phyloP scores from a whole-genome alignment of 2,329 filamentous ascomycete genomes.

The Penicillium frequentans region DNA sequence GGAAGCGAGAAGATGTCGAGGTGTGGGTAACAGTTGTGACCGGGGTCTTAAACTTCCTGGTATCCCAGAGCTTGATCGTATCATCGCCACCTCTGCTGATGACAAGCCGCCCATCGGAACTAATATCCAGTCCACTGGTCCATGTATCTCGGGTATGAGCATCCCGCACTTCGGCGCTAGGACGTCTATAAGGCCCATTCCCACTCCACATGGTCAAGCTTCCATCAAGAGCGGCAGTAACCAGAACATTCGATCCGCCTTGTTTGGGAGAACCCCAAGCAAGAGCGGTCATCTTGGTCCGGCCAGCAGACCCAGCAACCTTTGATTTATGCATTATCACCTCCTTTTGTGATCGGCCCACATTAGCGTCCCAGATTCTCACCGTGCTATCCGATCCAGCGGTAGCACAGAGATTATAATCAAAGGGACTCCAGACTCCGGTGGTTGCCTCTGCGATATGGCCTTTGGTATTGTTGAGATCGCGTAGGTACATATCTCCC shows the following conservation, averaged over 20 bases:
- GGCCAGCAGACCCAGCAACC: conserved; percentile 80
- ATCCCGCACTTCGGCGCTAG: conserved; percentile 77
- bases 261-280: conserved; percentile 77
- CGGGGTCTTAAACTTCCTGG: conserved; percentile 88
- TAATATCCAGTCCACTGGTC: conserved; percentile 91
- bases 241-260: conserved; percentile 75
- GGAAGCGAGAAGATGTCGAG: conserved; percentile 80
- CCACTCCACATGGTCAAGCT: conserved; percentile 90
- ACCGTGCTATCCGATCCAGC: conserved; percentile 93
- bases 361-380: conserved; percentile 95
- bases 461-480: conserved; percentile 97
- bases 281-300: conserved; percentile 91
- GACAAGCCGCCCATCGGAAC: conserved; percentile 83
- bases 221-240: conserved; percentile 83
- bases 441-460: conserved; percentile 90
- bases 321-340: conserved; percentile 95
- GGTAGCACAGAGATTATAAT: conserved; percentile 82
- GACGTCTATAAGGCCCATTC: conserved; percentile 80
- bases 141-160: conserved; percentile 82
- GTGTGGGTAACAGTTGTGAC: conserved; percentile 75
- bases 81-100: conserved; percentile 90
- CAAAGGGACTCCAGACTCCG: conserved; percentile 85
- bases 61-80: conserved; percentile 95
- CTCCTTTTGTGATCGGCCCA: conserved; percentile 84
- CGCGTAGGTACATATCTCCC: conserved; percentile 95